Base-by-base conservation (phyloP, 768 basidiomycete species). In the Tubosaeta sp. region DNA sequence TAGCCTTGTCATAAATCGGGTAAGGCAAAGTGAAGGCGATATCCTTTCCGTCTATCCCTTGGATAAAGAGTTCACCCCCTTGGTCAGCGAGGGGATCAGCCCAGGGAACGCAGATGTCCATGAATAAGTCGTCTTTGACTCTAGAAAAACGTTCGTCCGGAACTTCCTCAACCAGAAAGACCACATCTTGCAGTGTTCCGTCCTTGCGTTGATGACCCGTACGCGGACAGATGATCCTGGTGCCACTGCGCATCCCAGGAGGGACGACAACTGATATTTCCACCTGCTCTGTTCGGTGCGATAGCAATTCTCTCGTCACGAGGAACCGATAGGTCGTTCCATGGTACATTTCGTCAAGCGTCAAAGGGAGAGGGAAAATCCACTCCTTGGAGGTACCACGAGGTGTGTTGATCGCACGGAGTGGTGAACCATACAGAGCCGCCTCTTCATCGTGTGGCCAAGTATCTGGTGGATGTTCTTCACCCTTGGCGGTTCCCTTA, bases 181-280 rank as follows among this genome's bases (percentile, higher is more conserved):
- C 78, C 48, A 88, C 76, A 50, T 87, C 84, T 58, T 88, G 85
- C 47, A 78, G 76, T 11, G 71, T 66, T 12, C 80, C 79, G 51
- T 78, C 75, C 54, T 73, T 71, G 51, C 77, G 72, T 59, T 88
- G 83, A 68, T 86, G 83, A n/a, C 86, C 86, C 8, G 80, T 78
- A n/a, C 77, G 74, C 34, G 78, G 76, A 53, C 83, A 85, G 35
- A 80, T 63, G 32, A 88, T 80, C 53, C 76, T 74, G 19, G 83
- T 83, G 8, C 84, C 84, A 26, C 71, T 69, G 46, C 77, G 79
- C 67, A 81, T 85, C 7, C 85, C 84, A 17, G 82, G 74, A 53
- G 82, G 78, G 39, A 88, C 72, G 46, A 79, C 75, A 51, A 88
- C 67, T 46, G 82, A 79, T 27, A 86, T 76, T 50, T 84, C 70